Evolutionary conservation across 2,329 filamentous ascomycete species (phyloP), one percentile per base, ranked within the genome.

Genomic region (Trichoderma pleuroti): DNA sequence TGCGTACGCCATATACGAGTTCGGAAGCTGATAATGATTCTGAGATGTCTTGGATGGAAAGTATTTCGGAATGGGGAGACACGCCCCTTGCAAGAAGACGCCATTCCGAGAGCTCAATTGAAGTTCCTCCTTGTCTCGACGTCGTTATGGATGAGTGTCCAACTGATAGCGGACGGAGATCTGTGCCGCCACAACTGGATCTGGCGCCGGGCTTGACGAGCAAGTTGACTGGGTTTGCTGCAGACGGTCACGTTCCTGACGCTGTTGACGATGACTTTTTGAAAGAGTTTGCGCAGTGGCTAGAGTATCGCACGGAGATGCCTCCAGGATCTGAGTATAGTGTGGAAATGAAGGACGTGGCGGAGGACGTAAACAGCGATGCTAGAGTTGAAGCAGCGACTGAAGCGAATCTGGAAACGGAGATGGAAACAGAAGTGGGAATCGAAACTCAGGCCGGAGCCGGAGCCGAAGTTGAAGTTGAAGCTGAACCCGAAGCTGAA

Each of bases 101-200:
- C n/a, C 9, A 34, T 24, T 70, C 59, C 16, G n/a, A 39, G 16
- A 63, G n/a, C 32, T 63, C 49, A 14, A 54, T n/a, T 2, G 21
- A 9, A 21, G 7, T 56, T 4, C 59, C 34, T 26, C 14, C n/a
- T 9, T 7, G 28, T 8, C 32, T 21, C 18, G 49, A 70, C 9
- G 46, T 18, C 5, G 9, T 16, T 28, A 56, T 42, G 11, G 18
- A 12, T 24, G 21, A 21, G 2, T 24, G n/a, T n/a, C 67, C 42
- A 1, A 42, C 16, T 18, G 32, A 21, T 12, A 32, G 30, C 30
- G 30, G 30, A 4, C 34, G 26, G 10, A 28, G 18, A 34, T 32
- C 65, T 49, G 36, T 54, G 26, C 65, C 36, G 26, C 65, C 65
- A 10, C 46, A 67, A 30, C 54, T 67, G 11, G 64, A 67, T n/a